A percentile compares a stretch with the other conserved stretches of the same genome.
Evolutionary conservation across 306 rosid species (phyloP).

Genomic region (Vigna reflexopilosa): DNA sequence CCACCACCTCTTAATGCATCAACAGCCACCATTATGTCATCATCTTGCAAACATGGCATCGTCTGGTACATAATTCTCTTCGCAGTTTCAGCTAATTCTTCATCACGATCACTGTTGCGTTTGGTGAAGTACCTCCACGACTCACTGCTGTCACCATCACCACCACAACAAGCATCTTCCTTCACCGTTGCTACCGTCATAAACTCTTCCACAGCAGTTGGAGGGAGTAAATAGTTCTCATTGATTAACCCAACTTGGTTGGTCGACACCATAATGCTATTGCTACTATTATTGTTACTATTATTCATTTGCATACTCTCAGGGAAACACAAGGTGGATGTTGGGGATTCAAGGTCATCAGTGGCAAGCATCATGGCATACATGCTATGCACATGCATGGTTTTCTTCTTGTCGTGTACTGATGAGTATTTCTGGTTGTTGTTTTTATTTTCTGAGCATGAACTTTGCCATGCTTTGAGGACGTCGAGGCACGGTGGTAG

Average conservation of each 20-base stretch:
- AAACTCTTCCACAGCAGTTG: neutral
- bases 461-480: slow-evolving; percentile 56
- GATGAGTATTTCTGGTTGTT: neutral
- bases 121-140: slow-evolving; percentile 5
- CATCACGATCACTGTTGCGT: neutral
- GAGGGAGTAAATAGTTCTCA: slow-evolving; percentile 5
- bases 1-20: slow-evolving; percentile 41
- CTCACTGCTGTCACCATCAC: neutral
- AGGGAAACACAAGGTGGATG: slow-evolving; percentile 42
- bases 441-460: slow-evolving; percentile 35
- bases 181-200: no score
- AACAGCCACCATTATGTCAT: slow-evolving; percentile 37
- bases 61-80: neutral
- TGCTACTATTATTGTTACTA: neutral
- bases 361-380: slow-evolving; percentile 42
- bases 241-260: neutral
- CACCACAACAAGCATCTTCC: neutral
- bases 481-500: slow-evolving; percentile 46
- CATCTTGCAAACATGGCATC: slow-evolving; percentile 15
- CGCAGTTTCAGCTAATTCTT: neutral
- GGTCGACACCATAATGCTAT: neutral
- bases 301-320: neutral
- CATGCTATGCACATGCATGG: slow-evolving; percentile 20
- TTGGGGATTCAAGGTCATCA: slow-evolving; percentile 40
- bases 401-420: neutral